Evolutionary conservation across 1,139 yeast species (phyloP).

Genomic region (Meyerozyma athensensis): DNA sequence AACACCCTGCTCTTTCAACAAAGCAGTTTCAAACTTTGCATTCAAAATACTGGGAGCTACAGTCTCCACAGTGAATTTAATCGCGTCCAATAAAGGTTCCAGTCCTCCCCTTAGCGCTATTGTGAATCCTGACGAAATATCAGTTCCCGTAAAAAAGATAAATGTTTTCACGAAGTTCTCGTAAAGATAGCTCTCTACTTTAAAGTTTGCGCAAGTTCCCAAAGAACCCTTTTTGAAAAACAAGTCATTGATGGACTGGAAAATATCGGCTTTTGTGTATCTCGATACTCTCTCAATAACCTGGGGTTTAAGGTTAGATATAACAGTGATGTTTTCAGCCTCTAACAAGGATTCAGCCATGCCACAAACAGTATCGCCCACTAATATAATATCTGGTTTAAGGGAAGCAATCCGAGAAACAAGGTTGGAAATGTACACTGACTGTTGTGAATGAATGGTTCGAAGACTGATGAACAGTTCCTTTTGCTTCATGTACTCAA

Average conservation of each 20-base stretch:
- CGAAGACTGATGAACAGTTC: constrained; percentile 79
- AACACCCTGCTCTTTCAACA: constrained; percentile 69
- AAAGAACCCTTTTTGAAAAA: constrained; percentile 50
- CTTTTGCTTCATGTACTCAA: constrained; percentile 71
- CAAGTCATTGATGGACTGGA: constrained; percentile 44
- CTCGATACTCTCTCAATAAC: constrained; percentile 78
- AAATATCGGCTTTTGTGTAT: constrained; percentile 77
- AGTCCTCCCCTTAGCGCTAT: constrained; percentile 75
- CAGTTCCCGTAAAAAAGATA: constrained; percentile 74
- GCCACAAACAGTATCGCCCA: constrained; percentile 81
- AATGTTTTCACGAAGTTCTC: constrained; percentile 62
- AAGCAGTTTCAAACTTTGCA: constrained; percentile 73
- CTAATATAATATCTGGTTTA: constrained; percentile 74
- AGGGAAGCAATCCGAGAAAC: constrained; percentile 75
- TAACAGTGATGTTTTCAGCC: constrained; percentile 73
- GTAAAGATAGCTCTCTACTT: constrained; percentile 60
- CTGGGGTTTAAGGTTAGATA: constrained; percentile 75
- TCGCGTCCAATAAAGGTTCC: constrained; percentile 52
- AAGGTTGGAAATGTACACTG: constrained; percentile 75
- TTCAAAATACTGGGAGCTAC: constrained; percentile 75
- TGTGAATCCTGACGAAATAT: constrained; percentile 73
- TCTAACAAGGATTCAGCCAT: constrained; percentile 69
- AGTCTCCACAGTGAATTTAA: constrained; percentile 78
- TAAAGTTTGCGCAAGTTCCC: constrained; percentile 72
- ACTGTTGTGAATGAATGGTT: constrained; percentile 83